A percentile compares a stretch with the other conserved stretches of the same genome.
These are phyloP conservation scores for Zopfia rhizophila DNA, from an alignment of 2,329 filamentous ascomycete species.

Conservation along the genomic window DNA sequence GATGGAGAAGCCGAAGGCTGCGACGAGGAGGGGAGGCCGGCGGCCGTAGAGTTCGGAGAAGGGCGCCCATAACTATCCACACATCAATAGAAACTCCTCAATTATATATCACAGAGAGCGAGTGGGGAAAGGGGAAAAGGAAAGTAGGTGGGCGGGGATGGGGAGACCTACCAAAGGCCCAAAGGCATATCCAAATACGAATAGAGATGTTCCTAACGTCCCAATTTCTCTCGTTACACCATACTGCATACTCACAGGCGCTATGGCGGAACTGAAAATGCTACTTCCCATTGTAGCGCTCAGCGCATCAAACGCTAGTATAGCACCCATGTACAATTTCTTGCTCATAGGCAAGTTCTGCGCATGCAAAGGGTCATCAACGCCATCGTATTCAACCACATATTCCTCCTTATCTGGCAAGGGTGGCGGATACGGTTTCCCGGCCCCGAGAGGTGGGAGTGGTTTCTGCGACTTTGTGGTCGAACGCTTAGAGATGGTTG, in stretches of 20 bases:
- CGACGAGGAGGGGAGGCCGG: conserved; percentile 60
- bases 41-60: conserved; percentile 63
- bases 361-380: conserved; percentile 83
- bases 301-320: conserved; percentile 79
- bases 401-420: conserved; percentile 79
- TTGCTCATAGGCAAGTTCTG: conserved; percentile 87
- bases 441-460: conserved; percentile 74
- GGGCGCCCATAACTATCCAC: conserved; percentile 57
- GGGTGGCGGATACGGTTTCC: conserved; percentile 76
- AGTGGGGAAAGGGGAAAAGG: too few species aligned
- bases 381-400: conserved; percentile 84
- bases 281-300: conserved; percentile 72
- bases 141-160: background rate
- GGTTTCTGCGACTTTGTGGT: conserved; percentile 56
- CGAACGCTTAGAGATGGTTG: conserved; percentile 52
- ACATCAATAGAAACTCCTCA: too few species aligned
- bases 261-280: conserved; percentile 54
- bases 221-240: conserved; percentile 40
- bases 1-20: conserved; percentile 62
- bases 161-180: conserved; percentile 42
- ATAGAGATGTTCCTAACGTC: conserved; percentile 46
- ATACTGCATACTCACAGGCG: conserved; percentile 40
- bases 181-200: conserved; percentile 51
- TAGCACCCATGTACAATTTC: conserved; percentile 75
- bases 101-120: too few species aligned